phyloP scores from a whole-genome alignment of 768 basidiomycete genomes.

The Psilocybe cyanescens region DNA sequence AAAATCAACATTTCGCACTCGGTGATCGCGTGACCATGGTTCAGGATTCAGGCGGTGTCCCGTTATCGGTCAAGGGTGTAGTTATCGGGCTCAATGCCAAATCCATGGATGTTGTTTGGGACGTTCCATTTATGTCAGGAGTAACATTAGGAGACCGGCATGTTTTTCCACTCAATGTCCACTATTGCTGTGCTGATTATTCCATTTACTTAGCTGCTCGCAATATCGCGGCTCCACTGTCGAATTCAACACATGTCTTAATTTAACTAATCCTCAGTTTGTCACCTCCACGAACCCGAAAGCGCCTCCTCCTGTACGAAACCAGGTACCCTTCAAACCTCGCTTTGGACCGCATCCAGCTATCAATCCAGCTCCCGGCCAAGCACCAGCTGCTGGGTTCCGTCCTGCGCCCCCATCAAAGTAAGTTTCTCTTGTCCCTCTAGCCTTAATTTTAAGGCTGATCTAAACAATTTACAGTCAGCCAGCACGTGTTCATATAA shows the following conservation, averaged over 20 bases:
- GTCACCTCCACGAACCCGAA: conserved; percentile 73
- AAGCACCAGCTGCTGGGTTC: conserved; percentile 64
- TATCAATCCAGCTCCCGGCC: conserved; percentile 58
- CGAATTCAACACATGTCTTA: conserved; percentile 86
- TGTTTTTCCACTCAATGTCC: conserved; percentile 5
- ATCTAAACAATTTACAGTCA: conserved; percentile 25
- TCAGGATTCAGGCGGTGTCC: conserved; percentile 91
- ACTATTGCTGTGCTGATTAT: background rate
- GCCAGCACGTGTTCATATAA: conserved; percentile 60
- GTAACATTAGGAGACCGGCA: conserved; percentile 84
- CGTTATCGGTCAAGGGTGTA: conserved; percentile 89
- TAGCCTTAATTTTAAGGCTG: background rate
- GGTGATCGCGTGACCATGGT: conserved; percentile 98
- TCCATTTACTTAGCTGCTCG: conserved; percentile 17
- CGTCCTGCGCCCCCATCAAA: conserved; percentile 50
- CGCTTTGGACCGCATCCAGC: conserved; percentile 68
- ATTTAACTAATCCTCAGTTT: conserved; percentile 86
- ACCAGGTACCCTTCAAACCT: conserved; percentile 63
- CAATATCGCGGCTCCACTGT: conserved; percentile 88
- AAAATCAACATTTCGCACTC: conserved; percentile 84
- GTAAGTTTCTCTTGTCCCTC: conserved; percentile 28
- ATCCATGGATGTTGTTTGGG: conserved; percentile 96
- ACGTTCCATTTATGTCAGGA: conserved; percentile 94
- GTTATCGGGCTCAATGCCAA: conserved; percentile 88
- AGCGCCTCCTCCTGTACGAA: conserved; percentile 49